Conservation (phyloP, 2,329 filamentous ascomycete genomes). For the Mollisiaceae sp. region DNA sequence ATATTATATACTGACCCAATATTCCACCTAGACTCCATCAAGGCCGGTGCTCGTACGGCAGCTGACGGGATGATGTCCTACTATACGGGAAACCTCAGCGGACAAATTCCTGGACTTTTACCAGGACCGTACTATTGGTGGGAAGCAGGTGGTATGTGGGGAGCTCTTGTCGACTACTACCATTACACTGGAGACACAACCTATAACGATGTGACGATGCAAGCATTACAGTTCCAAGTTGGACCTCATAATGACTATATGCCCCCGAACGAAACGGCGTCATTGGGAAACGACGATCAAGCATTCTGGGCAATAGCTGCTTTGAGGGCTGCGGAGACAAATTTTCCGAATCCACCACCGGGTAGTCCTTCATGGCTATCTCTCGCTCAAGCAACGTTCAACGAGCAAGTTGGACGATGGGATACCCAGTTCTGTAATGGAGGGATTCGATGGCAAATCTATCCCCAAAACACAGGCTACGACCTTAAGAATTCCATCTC, state of each 20-base stretch:
- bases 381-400: slow-evolving; percentile 79
- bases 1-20: slow-evolving; percentile 44
- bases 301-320: slow-evolving; percentile 74
- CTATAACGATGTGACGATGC: slow-evolving; percentile 70
- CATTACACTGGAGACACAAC: slow-evolving; percentile 74
- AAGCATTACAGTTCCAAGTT: slow-evolving; percentile 75
- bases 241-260: slow-evolving; percentile 77
- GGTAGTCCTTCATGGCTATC: slow-evolving; percentile 68
- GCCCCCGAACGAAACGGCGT: slow-evolving; percentile 70
- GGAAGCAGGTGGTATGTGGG: slow-evolving; percentile 73
- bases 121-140: slow-evolving; percentile 59
- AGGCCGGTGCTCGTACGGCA: slow-evolving; percentile 37
- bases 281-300: slow-evolving; percentile 75
- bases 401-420: slow-evolving; percentile 76
- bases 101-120: slow-evolving; percentile 55
- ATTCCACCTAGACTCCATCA: slow-evolving; percentile 38
- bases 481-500: slow-evolving; percentile 73
- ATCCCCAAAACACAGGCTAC: slow-evolving; percentile 76
- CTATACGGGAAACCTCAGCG: slow-evolving; percentile 56
- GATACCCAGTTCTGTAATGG: slow-evolving; percentile 68
- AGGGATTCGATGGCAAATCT: slow-evolving; percentile 83
- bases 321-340: slow-evolving; percentile 71
- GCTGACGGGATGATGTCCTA: slow-evolving; percentile 55
- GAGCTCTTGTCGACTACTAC: slow-evolving; percentile 79
- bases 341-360: slow-evolving; percentile 59